phyloP scores from a whole-genome alignment of 352 stramenopile species.

The Phytophthora foliorum region DNA sequence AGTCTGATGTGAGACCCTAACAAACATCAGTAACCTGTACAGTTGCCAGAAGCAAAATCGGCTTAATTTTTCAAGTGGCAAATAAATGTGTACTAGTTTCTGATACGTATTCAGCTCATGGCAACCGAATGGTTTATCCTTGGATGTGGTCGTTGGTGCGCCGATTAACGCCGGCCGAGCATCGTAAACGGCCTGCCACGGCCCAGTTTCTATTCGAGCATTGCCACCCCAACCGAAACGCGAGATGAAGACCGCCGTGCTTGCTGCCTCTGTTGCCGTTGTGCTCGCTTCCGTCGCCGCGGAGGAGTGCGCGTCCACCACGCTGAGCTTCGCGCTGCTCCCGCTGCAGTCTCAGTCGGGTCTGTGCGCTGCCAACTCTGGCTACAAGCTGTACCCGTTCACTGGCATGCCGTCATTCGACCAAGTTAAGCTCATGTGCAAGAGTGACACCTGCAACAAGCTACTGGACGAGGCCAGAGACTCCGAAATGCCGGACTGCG shows the following conservation, averaged over 20 bases:
- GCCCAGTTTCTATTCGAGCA: conserved; percentile 23
- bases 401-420: conserved; percentile 40
- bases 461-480: conserved; percentile 37
- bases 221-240: neutral
- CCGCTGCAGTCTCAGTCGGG: conserved; percentile 40
- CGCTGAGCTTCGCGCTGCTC: conserved; percentile 44
- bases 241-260: conserved; percentile 42
- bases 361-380: conserved; percentile 33
- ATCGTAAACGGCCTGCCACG: no score
- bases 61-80: no score
- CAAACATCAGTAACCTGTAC: no score
- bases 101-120: conserved; percentile 16
- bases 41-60: no score
- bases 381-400: conserved; percentile 51
- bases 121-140: conserved; percentile 32
- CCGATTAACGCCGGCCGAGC: conserved; percentile 17
- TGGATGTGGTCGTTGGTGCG: conserved; percentile 13
- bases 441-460: conserved; percentile 37
- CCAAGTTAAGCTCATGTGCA: conserved; percentile 40
- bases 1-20: neutral
- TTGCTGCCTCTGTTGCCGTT: conserved; percentile 28
- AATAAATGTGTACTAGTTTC: conserved; percentile 19
- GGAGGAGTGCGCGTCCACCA: conserved; percentile 39
- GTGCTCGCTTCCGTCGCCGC: conserved; percentile 20
- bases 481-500: conserved; percentile 41